A percentile compares a stretch with the other conserved stretches of the same genome.
These are phyloP conservation scores for Toxoplasma gondii DNA, from an alignment of 169 alveolate genomes.

Conservation along the genomic window DNA sequence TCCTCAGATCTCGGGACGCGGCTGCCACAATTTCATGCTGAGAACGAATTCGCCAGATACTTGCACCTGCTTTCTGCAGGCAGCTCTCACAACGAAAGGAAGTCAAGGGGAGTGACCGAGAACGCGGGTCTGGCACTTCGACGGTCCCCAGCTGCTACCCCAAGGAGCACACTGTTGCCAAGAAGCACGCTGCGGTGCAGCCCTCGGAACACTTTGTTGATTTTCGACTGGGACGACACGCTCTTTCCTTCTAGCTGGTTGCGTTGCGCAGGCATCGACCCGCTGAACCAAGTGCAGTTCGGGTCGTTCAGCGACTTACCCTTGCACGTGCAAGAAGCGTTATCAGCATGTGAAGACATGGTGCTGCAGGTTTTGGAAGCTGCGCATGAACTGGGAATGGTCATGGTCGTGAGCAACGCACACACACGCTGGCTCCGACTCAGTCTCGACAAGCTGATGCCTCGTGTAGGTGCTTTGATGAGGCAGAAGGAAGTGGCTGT, in stretches of 20 bases:
- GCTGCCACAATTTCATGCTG: neutral
- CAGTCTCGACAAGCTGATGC: constrained; percentile 41
- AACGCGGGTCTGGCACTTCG: neutral
- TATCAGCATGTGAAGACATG: neutral
- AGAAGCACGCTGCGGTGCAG: neutral
- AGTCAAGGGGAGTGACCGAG: neutral
- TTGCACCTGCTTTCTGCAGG: neutral
- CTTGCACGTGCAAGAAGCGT: neutral
- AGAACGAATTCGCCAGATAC: neutral
- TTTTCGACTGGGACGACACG: constrained; percentile 44
- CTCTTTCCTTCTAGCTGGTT: constrained; percentile 15
- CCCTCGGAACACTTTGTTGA: neutral
- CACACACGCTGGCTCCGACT: constrained; percentile 39
- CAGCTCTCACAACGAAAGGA: neutral
- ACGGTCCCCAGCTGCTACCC: neutral
- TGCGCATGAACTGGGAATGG: constrained; percentile 1
- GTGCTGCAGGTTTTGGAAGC: constrained; percentile 31
- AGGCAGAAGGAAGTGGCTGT: constrained; percentile 29
- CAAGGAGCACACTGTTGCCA: neutral
- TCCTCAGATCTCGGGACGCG: neutral
- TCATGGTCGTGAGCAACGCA: constrained; percentile 37
- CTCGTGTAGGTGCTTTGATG: constrained; percentile 5
- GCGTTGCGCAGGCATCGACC: neutral
- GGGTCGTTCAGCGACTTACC: neutral
- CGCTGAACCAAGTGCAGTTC: constrained; percentile 5